phyloP scores from a whole-genome alignment of 2,329 filamentous ascomycete species.

The Phyllosticta citribraziliensis region DNA sequence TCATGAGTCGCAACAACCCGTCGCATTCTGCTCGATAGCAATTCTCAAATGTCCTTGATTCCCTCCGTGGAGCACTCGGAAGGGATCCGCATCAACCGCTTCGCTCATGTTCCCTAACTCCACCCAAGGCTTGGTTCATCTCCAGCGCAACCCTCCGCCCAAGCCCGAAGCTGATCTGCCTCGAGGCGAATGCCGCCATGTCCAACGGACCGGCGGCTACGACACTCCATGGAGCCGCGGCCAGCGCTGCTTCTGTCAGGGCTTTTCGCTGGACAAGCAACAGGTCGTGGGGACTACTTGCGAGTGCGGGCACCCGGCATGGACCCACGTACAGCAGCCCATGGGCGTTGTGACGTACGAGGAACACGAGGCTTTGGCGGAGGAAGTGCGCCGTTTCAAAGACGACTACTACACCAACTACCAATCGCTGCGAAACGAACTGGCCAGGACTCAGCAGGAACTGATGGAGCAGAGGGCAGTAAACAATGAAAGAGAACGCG shows the following conservation, averaged over 20 bases:
- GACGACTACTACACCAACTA: conserved; percentile 22
- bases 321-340: conserved; percentile 32
- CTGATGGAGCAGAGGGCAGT: conserved; percentile 25
- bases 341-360: conserved; percentile 26
- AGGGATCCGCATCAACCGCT: conserved; percentile 1
- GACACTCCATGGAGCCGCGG: conserved; percentile 15
- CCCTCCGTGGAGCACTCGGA: not conserved
- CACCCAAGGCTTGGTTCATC: conserved; percentile 5
- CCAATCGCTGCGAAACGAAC: conserved; percentile 25
- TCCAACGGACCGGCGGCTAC: conserved; percentile 20
- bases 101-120: conserved; percentile 10
- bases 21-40: not conserved
- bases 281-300: conserved; percentile 30
- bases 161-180: conserved; percentile 22
- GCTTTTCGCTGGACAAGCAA: conserved; percentile 30
- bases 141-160: conserved; percentile 8
- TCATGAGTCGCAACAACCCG: not conserved
- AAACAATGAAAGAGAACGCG: conserved; percentile 24
- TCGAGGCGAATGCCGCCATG: conserved; percentile 30
- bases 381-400: conserved; percentile 27
- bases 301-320: conserved; percentile 39
- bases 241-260: conserved; percentile 36
- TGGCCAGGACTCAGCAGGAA: conserved; percentile 9
- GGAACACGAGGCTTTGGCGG: conserved; percentile 25
- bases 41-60: not conserved